Base-by-base conservation (phyloP, 768 basidiomycete genomes). In the Termitomyces bulborhizus region DNA sequence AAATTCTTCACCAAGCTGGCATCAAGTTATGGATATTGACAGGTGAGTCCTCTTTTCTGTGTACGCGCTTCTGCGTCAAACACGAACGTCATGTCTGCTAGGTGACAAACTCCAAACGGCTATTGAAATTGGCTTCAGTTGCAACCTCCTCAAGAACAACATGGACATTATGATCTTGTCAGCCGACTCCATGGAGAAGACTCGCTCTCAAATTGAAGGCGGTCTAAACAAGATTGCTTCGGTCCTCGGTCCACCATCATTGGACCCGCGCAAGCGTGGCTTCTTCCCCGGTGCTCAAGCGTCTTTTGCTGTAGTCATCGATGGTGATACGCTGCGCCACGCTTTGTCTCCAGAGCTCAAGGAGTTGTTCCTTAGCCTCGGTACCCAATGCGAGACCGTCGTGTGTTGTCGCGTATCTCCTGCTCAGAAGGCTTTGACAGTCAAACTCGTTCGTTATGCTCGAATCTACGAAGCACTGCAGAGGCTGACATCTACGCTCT, bases 11-110 rank as follows among this genome's bases (percentile, higher is more conserved):
- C 64, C 76, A 81, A 29, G 96, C 96, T 1, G 96, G 96, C 12
- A 97, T 99, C 75, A 99, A 98, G 71, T 69, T 99, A 2, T 99
- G 96, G 96, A 96, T 98, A 68, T 73, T 98, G 47, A 98, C 96
- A 36, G 94, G 90, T 88, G 54, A 36, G 37, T 50, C 27, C 21
- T 13, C 26, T 40, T 29, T 34, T 27, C 29, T 45, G 3, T 44
- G 53, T 41, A 51, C 6, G 39, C 46, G 49, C 46, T 40, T 11
- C 26, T 21, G 21, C 24, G 24, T 9, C 6, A 15, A 4, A 18
- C 6, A 42, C 42, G 34, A 57, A 51, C 18, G 46, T 42, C 44
- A 36, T 51, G 18, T 44, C 50, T 56, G 4, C 0, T 48, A 88
- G 91, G 95, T 27, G 96, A 99, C 72, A 99, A 99, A 70, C 77